Conservation (phyloP, 2,329 filamentous ascomycete genomes). For the Trichophyton verrucosum region DNA sequence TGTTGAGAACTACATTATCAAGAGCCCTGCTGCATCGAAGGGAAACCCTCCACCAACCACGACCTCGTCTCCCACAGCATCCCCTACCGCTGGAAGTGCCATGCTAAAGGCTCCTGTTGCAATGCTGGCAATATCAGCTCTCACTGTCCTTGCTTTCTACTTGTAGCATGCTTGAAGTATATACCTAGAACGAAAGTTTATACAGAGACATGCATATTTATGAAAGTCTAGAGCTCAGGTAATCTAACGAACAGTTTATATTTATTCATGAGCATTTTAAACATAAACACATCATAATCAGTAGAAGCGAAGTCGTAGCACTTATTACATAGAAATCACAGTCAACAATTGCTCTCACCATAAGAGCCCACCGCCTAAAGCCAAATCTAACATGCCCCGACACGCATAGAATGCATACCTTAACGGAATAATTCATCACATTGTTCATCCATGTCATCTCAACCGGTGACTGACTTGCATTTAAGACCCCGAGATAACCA, state of each 20-base stretch:
- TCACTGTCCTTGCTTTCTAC: background rate
- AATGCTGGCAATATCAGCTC: background rate
- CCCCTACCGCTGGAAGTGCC: background rate
- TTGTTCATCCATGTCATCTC: background rate
- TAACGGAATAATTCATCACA: background rate
- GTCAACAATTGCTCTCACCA: background rate
- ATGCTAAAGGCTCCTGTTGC: background rate
- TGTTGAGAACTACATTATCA: constrained; percentile 37
- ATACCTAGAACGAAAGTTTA: background rate
- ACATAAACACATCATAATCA: background rate
- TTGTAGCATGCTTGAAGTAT: background rate
- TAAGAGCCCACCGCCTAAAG: background rate
- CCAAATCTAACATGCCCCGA: background rate
- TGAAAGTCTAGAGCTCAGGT: background rate
- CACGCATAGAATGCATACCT: too few species aligned
- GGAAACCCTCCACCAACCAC: background rate
- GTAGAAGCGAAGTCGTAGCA: background rate
- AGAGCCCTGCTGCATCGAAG: constrained; percentile 16
- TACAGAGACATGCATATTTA: too few species aligned
- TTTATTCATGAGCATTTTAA: background rate
- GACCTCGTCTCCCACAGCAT: background rate
- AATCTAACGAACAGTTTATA: background rate
- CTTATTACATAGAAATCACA: background rate
- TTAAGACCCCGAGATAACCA: background rate
- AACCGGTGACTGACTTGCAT: background rate